phyloP scores from a whole-genome alignment of 768 basidiomycete genomes.

The Calocybe indica region DNA sequence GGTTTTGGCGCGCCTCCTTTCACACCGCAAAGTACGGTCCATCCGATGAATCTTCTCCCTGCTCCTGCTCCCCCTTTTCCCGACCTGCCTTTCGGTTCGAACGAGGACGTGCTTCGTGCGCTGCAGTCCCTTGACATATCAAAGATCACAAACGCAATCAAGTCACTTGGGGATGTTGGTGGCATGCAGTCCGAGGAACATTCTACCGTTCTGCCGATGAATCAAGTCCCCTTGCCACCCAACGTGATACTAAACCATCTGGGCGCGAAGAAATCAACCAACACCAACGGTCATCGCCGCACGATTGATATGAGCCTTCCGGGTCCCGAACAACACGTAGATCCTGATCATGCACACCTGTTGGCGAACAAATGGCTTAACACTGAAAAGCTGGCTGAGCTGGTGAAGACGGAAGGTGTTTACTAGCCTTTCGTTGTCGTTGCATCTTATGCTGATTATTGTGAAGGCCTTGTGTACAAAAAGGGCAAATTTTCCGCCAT shows the following conservation, averaged over 20 bases:
- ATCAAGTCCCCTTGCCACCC: slow-evolving; percentile 35
- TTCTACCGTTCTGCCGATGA: slow-evolving; percentile 12
- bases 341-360: slow-evolving; percentile 56
- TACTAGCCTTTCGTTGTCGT: not conserved
- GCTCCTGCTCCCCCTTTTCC: slow-evolving; percentile 21
- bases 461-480: slow-evolving; percentile 73
- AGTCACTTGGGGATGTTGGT: slow-evolving; percentile 56
- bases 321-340: slow-evolving; percentile 32
- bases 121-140: slow-evolving; percentile 69
- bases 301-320: slow-evolving; percentile 37
- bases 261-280: slow-evolving; percentile 18
- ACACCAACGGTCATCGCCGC: slow-evolving; percentile 24
- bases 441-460: slow-evolving; percentile 1
- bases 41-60: slow-evolving; percentile 16
- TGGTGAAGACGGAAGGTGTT: slow-evolving; percentile 64
- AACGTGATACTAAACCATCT: slow-evolving; percentile 35
- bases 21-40: slow-evolving; percentile 13
- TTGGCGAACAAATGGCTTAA: slow-evolving; percentile 80
- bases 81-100: slow-evolving; percentile 45
- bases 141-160: slow-evolving; percentile 63
- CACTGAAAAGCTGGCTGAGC: slow-evolving; percentile 58
- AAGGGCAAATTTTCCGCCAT: slow-evolving; percentile 84
- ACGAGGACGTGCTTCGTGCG: slow-evolving; percentile 68
- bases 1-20: slow-evolving; percentile 14
- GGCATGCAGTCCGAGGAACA: slow-evolving; percentile 33